Evolutionary conservation across 495 filamentous ascomycete genomes (phyloP), one percentile per base, ranked within the genome.

Genomic region (Tuber aestivum): DNA sequence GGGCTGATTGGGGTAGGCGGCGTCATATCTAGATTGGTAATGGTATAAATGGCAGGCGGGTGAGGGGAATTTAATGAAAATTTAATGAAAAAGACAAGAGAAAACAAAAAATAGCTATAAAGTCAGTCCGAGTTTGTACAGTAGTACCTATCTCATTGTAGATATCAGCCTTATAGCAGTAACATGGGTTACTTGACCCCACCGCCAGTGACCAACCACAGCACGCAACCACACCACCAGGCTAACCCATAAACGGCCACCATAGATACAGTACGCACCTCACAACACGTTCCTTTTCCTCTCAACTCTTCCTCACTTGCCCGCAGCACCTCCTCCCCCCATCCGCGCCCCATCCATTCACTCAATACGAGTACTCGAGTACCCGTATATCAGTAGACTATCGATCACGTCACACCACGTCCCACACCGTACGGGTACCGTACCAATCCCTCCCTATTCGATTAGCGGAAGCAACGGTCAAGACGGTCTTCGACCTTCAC

Each of bases 1-100:
- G 37, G 48, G 38, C 70, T 75, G 72, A 75, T 72, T 21, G 16
- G 23, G 6, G 32, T 41, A 76, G 74, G 73, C 73, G 21, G 78
- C 78, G 8, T 48, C 76, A 21, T 71, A 48, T 44, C 35, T 75
- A 27, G 56, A 75, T 44, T 80, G 78, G 78, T 80, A 77, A 12
- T 3, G 18, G 27, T 32, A 65, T 65, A 35, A 35, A 65, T 27
- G 16, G 27, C 56, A 18, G 10, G n/a, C n/a, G 27, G 10, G 50
- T 14, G 50, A 27, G 12, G 50, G 0, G 38, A 40, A 40, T 40
- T 40, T 40, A 40, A 40, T 40, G 38, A 40, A 40, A 40, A 40
- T 40, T 3, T 40, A 48, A 18, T 4, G 14, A 27, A 27, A 8
- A 56, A 12, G 8, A 18, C 0, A 61, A 61, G 16, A 4, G 2